Base-by-base conservation (phyloP, 805 yeast genomes). In the Wilhelminamyces savonicus region DNA sequence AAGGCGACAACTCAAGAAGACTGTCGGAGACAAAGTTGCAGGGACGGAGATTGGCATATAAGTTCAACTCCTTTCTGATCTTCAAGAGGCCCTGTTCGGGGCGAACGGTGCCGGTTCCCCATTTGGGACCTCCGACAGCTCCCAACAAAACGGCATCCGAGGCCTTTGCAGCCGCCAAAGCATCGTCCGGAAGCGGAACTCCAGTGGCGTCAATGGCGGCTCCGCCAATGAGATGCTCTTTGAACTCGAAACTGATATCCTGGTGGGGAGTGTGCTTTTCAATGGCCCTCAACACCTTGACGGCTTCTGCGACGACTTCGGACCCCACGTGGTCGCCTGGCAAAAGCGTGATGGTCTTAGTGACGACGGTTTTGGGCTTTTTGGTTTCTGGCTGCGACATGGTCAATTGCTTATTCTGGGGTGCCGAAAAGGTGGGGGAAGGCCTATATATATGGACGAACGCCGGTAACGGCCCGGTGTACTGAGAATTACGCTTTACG, bases 121-220 rank as follows among this genome's bases (percentile, higher is more conserved):
- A 92, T 64, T 92, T 92, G 38, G 98, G 98, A 20, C 98, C 98
- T 40, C 98, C 98, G 20, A 92, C 98, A 7, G 98, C 96, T 43
- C 98, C 98, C 34, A 92, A 70, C 42, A 92, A 66, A n/a, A 92
- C 95, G 16, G 97, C 98, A 54, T 90, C 94, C 1, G 97, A 81
- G 26, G 65, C 63, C 60, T 85, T 87, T 21, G 97, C 74, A 7
- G 95, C 87, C 26, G 65, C 82, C 27, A 92, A 69, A 3, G 96
- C 73, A 34, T 71, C 90, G 36, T 82, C 94, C 11, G 96, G 82
- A 41, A 92, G 69, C 35, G 98, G 97, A 29, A 56, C 79, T 31
- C 98, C 98, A 26, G 94, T 81, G 34, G 96, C 96, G 56, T 92
- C 98, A 50, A 92, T 90, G 27, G 97, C 94, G 29, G 97, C 97